phyloP scores from a whole-genome alignment of 495 filamentous ascomycete species.

The Elasticomyces elasticus region DNA sequence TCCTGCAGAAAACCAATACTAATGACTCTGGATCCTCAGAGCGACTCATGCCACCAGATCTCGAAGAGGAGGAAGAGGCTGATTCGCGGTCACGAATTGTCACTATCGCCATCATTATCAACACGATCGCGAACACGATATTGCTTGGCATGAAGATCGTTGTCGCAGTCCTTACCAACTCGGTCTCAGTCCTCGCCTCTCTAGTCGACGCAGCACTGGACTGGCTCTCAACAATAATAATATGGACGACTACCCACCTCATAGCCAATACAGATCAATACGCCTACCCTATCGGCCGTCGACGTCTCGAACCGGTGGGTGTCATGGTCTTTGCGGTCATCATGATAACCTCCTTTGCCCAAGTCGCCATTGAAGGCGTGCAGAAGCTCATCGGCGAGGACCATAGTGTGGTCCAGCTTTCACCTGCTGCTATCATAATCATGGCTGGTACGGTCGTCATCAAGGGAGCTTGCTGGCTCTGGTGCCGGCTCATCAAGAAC shows the following conservation, averaged over 20 bases:
- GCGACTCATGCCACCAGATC: constrained; percentile 27
- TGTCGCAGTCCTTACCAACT: constrained; percentile 67
- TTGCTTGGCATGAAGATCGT: constrained; percentile 71
- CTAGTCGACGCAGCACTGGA: constrained; percentile 84
- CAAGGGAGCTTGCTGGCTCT: constrained; percentile 78
- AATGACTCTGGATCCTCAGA: too few relatives aligned
- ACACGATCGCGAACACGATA: constrained; percentile 71
- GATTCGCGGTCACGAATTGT: constrained; percentile 60
- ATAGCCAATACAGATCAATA: constrained; percentile 68
- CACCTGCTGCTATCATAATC: constrained; percentile 63
- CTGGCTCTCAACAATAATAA: constrained; percentile 76
- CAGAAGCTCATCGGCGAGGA: constrained; percentile 51
- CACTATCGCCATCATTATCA: constrained; percentile 71
- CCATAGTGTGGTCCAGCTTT: constrained; percentile 60
- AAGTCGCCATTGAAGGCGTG: constrained; percentile 67
- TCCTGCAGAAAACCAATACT: constrained; percentile 38
- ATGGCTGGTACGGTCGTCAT: constrained; percentile 76
- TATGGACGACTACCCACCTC: constrained; percentile 69
- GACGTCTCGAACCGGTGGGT: constrained; percentile 48
- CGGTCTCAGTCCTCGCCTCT: constrained; percentile 78
- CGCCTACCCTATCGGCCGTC: constrained; percentile 73
- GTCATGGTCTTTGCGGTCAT: constrained; percentile 45
- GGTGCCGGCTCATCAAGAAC: constrained; percentile 81
- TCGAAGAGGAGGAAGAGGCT: constrained; percentile 44
- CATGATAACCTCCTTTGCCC: constrained; percentile 71